Evolutionary conservation across 2,329 filamentous ascomycete genomes (phyloP), one percentile per base, ranked within the genome.

Genomic region (Uncinocarpus reesii): DNA sequence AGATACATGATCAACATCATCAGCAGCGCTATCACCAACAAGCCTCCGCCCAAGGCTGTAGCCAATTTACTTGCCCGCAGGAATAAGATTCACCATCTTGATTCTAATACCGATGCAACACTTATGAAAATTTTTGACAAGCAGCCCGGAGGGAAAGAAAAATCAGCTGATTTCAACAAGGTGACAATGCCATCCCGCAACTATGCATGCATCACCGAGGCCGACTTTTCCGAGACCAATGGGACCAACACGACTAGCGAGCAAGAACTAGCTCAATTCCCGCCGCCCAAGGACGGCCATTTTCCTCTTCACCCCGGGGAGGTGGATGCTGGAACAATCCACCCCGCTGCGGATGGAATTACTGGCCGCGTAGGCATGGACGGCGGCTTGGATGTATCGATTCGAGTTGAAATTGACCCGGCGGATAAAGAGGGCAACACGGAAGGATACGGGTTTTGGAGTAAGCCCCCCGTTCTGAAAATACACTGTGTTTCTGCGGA

Each of bases 171-270:
- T 36, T 83, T 76, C 61, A 95, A 95, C 66, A 77, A 86, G 54
- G 84, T 86, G 53, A 95, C 89, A 8, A 95, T 95, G 79, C 79
- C 79, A 1, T 78, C 74, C 43, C 71, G 79, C 47, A 81, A 83
- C 62, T 81, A 78, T 59, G 79, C 79, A 49, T 78, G 77, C 60
- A 77, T 82, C 62, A 73, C 73, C 37, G 78, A 82, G 57, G 65
- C 69, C 32, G 59, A 62, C 26, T n/a, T 42, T 10, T 44, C 57
- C 6, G 47, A 56, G 21, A 48, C 26, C 13, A 29, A 31, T 34
- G 44, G 36, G n/a, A 35, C 20, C 13, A 35, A 42, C 2, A 35
- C 23, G 11, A 42, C 52, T 8, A 52, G 56, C 24, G 46, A 44
- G 18, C 24, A 43, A 11, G 54, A 55, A 42, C 43, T 58, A 21